Percentiles rank a stretch among this genome's conserved stretches.
These are phyloP conservation scores for Lupinus albus DNA, from an alignment of 306 rosid genomes.

Conservation along the genomic window DNA sequence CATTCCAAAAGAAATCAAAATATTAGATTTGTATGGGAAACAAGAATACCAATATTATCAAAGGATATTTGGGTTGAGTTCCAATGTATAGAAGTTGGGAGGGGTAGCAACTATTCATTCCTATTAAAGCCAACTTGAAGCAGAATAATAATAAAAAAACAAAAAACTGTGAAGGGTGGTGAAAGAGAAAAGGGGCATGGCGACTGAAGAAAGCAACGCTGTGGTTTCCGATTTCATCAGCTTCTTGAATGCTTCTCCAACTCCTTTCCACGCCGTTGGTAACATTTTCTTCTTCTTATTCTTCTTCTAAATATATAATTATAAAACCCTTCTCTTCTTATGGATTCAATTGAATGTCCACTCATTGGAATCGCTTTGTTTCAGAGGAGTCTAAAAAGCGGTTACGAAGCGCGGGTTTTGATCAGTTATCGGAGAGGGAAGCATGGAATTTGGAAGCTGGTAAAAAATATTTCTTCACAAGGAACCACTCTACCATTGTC, in stretches of 20 bases:
- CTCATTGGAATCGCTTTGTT: neutral
- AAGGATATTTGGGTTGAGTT: no score
- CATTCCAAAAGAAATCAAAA: no score
- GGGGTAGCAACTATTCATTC: no score
- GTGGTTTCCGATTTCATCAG: constrained; percentile 62
- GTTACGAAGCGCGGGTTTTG: constrained; percentile 54
- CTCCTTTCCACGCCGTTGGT: constrained; percentile 89
- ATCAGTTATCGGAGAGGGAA: constrained; percentile 65
- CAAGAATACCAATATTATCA: no score
- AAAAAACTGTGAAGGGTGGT: neutral
- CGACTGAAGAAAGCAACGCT: constrained; percentile 43
- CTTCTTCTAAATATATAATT: no score
- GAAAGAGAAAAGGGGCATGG: constrained; percentile 41
- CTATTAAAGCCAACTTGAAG: no score
- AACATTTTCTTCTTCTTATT: neutral
- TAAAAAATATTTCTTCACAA: constrained; percentile 66
- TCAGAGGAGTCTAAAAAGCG: constrained; percentile 67
- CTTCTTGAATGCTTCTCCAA: constrained; percentile 77
- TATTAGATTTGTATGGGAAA: no score
- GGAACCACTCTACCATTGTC: constrained; percentile 73
- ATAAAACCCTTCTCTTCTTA: neutral
- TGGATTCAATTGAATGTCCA: no score
- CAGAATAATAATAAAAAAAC: no score
- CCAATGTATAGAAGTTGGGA: no score
- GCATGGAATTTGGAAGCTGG: constrained; percentile 68